Evolutionary conservation across 257 asterid species (phyloP).

Genomic region (Solanum habrochaites): DNA sequence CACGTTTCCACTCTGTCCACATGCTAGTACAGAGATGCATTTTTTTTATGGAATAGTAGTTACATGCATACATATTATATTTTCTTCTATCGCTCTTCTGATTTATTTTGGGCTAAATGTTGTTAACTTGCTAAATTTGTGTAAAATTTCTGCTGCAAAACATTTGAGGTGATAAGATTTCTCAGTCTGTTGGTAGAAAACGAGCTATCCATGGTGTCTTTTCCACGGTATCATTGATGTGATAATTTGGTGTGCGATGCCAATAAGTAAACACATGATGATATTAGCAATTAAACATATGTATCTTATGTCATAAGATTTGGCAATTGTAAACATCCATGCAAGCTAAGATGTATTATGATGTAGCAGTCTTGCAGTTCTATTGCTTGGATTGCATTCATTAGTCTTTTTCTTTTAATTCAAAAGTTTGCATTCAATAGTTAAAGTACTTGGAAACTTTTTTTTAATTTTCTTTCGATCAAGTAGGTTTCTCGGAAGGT

Average conservation of each 20-base stretch:
- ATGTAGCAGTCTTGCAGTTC: too few species aligned
- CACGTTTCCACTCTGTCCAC: neutral
- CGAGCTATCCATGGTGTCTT: neutral
- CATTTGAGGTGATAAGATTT: neutral
- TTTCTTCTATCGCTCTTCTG: neutral
- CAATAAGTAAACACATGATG: neutral
- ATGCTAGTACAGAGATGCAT: neutral
- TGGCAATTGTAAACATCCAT: neutral
- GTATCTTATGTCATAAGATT: neutral
- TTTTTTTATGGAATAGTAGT: neutral
- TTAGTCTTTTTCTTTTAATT: too few species aligned
- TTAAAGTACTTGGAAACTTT: too few species aligned
- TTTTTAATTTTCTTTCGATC: too few species aligned
- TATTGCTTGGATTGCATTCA: too few species aligned
- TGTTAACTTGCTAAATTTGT: neutral
- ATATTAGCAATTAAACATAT: neutral
- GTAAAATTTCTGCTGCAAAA: neutral
- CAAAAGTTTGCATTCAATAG: too few species aligned
- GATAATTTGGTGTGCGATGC: neutral
- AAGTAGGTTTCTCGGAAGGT: too few species aligned
- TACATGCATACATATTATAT: neutral
- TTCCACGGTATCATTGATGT: neutral
- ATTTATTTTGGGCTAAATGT: neutral
- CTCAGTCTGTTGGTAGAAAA: neutral
- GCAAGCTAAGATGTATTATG: neutral